Evolutionary conservation across 2,329 filamentous ascomycete genomes (phyloP).

Genomic region (Ceratocystis destructans): DNA sequence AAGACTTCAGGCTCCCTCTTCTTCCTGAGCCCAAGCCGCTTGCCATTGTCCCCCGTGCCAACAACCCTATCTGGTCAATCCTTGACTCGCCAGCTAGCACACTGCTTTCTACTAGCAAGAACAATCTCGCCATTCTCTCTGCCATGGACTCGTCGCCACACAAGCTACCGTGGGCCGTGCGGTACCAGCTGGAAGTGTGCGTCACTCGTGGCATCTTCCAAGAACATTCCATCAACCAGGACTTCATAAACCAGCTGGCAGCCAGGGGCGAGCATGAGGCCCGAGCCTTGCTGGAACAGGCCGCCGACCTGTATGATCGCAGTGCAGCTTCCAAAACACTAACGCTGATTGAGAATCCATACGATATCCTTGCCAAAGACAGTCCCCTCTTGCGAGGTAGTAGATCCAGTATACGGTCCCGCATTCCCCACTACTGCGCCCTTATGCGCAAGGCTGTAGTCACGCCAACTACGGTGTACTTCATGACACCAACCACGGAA

Average conservation of each 20-base stretch:
- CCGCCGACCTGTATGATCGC: slow-evolving; percentile 37
- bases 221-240: slow-evolving; percentile 55
- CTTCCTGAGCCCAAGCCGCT: slow-evolving; percentile 4
- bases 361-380: slow-evolving; percentile 51
- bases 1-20: slow-evolving; percentile 48
- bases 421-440: slow-evolving; percentile 57
- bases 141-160: slow-evolving; percentile 2
- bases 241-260: slow-evolving; percentile 54
- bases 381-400: slow-evolving; percentile 24
- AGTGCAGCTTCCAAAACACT: slow-evolving; percentile 31
- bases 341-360: slow-evolving; percentile 49
- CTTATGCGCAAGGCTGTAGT: slow-evolving; percentile 63
- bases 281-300: slow-evolving; percentile 56
- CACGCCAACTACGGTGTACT: slow-evolving; percentile 72
- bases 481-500: slow-evolving; percentile 65
- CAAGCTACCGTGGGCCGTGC: slow-evolving; percentile 51
- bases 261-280: slow-evolving; percentile 36
- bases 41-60: background rate
- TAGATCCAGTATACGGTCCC: background rate
- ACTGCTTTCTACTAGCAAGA: background rate
- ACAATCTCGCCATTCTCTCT: slow-evolving; percentile 10
- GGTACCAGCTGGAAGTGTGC: slow-evolving; percentile 88
- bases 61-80: slow-evolving; percentile 10
- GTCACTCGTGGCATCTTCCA: slow-evolving; percentile 66
- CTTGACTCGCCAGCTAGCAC: slow-evolving; percentile 2